These are phyloP conservation scores for Schwanniomyces sp. DNA, from an alignment of 805 yeast genomes.

Conservation along the genomic window DNA sequence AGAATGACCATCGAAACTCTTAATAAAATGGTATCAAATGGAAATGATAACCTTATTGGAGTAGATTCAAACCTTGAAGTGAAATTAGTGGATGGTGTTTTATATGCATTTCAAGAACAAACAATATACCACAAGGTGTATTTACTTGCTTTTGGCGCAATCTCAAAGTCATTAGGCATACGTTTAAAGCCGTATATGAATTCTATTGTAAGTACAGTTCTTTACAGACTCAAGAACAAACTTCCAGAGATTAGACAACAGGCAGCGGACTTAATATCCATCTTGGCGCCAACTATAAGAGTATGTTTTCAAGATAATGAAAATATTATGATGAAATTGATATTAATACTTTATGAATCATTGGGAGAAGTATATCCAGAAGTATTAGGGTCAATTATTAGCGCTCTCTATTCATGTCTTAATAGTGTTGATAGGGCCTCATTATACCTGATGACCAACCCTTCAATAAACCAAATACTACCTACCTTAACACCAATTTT, in stretches of 20 bases:
- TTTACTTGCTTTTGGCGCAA: slow-evolving; percentile 62
- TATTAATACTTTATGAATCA: slow-evolving; percentile 81
- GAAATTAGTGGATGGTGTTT: slow-evolving; percentile 73
- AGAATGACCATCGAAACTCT: slow-evolving; percentile 76
- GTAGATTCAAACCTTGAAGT: slow-evolving; percentile 63
- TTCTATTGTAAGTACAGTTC: slow-evolving; percentile 66
- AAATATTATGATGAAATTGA: slow-evolving; percentile 62
- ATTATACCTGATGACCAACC: slow-evolving; percentile 53
- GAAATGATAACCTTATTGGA: slow-evolving; percentile 42
- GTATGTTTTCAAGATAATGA: slow-evolving; percentile 56
- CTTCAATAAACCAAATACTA: slow-evolving; percentile 77
- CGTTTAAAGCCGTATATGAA: slow-evolving; percentile 72
- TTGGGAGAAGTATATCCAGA: slow-evolving; percentile 95
- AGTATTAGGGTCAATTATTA: slow-evolving; percentile 81
- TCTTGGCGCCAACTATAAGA: slow-evolving; percentile 65
- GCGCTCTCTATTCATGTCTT: slow-evolving; percentile 67
- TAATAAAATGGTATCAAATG: slow-evolving; percentile 49
- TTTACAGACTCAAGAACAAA: slow-evolving; percentile 73
- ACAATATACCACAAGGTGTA: slow-evolving; percentile 53
- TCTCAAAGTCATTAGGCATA: slow-evolving; percentile 58
- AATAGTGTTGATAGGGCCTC: slow-evolving; percentile 56
- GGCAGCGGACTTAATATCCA: slow-evolving; percentile 74
- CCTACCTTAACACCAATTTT: slow-evolving; percentile 91
- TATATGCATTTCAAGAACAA: slow-evolving; percentile 82
- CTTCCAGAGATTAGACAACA: slow-evolving; percentile 74